Evolutionary conservation across 805 yeast genomes (phyloP), one percentile per base, ranked within the genome.

Genomic region (Ogataea dorogensis): DNA sequence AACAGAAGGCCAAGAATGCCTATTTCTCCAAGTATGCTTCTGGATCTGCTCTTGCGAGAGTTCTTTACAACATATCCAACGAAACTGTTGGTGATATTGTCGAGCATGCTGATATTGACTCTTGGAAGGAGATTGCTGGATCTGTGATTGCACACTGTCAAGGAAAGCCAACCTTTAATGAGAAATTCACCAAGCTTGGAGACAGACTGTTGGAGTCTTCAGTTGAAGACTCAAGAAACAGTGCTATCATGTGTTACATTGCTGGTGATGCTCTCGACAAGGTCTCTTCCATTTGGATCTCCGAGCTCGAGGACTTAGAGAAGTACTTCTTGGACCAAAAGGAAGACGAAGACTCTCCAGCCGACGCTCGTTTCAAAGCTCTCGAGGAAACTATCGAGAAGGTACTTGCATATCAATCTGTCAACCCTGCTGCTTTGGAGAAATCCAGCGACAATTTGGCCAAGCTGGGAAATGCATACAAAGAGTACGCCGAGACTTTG

Each of bases 101-200:
- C 19, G 70, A 73, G 29, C 81, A 89, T 54, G 83, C 85, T 19
- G 83, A 85, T 53, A 78, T 89, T 24, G 51, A 70, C 4, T 79
- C 85, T 47, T 93, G 98, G 98, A 82, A 77, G 50, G 81, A 79
- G 27, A 78, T 85, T 48, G 86, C 88, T n/a, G 67, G 74, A 27
- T 73, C 87, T 11, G 73, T 89, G 38, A 58, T 77, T 35, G 73
- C 86, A 2, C 82, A 73, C 51, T 58, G 73, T 27, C 46, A 63
- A 13, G 73, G 72, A 44, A 62, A 63, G 4, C 63, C 62, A 2
- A 69, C 70, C 25, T 83, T 75, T 59, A 75, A 74, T 47, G 49
- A 62, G 7, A 71, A 80, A 44, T 72, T 85, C 43, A 64, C 77
- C 19, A 70, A 70, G 38, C 70, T 93, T 42, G 98, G 97, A 55